A percentile compares a stretch with the other conserved stretches of the same genome.
Conservation (phyloP, 2,329 filamentous ascomycete species). For the Elsinoe fawcettii region DNA sequence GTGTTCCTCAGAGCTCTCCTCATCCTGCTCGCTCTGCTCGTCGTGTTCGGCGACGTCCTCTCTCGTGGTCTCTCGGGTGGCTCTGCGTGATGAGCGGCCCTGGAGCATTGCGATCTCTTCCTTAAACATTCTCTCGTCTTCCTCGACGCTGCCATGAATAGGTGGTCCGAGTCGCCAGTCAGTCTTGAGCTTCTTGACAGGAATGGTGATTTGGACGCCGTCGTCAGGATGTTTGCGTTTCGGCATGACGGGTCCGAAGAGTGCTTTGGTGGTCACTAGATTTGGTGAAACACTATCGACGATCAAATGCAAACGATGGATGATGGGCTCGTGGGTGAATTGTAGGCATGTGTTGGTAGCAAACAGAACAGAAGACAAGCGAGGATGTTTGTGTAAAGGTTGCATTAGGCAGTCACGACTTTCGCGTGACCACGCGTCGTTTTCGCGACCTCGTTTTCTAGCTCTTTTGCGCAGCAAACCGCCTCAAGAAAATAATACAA, state of each 20-base stretch:
- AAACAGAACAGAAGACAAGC: neutral
- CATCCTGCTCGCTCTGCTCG: no score
- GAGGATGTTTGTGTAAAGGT: neutral
- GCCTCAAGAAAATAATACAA: neutral
- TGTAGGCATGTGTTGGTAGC: neutral
- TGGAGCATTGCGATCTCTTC: neutral
- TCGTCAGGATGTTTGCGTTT: neutral
- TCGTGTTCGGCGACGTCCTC: no score
- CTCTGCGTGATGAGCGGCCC: neutral
- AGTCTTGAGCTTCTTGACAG: neutral
- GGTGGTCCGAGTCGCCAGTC: neutral
- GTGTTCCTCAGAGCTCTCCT: no score
- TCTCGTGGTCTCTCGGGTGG: no score
- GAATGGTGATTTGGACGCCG: neutral
- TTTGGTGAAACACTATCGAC: neutral
- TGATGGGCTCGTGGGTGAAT: no score
- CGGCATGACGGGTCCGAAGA: neutral
- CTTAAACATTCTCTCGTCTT: neutral
- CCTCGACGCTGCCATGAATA: neutral
- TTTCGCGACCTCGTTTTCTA: neutral
- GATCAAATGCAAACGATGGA: no score
- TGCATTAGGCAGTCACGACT: slow-evolving; percentile 1
- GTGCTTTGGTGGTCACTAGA: neutral
- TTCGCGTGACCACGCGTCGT: neutral
- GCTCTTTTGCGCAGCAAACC: neutral